Evolutionary conservation across 305 asterid species (phyloP).

Genomic region (Galium porrigens): DNA sequence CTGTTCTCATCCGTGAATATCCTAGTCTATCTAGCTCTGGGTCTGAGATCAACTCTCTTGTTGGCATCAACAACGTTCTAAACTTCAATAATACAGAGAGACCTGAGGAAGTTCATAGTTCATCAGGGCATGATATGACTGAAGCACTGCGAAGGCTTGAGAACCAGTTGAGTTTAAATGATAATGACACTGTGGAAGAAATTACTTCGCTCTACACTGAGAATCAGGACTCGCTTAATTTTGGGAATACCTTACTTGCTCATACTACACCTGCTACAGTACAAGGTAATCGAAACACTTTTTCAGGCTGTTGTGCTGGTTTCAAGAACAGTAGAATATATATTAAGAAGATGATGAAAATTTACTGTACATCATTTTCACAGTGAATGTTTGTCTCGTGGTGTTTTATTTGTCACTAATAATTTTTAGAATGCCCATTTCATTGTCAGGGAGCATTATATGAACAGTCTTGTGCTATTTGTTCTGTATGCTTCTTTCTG

Average conservation of each 20-base stretch:
- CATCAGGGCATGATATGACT: constrained; percentile 39
- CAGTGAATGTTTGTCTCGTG: neutral
- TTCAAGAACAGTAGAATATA: constrained; percentile 1
- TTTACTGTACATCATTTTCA: neutral
- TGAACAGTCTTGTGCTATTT: neutral
- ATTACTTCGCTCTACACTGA: constrained; percentile 26
- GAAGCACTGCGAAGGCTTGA: constrained; percentile 55
- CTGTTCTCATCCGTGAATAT: constrained; percentile 33
- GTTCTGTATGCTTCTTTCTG: neutral
- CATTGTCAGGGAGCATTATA: neutral
- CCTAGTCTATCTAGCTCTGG: constrained; percentile 45
- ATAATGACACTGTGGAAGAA: constrained; percentile 42
- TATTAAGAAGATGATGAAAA: neutral
- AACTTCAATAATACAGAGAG: constrained; percentile 22
- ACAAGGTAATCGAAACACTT: constrained; percentile 31
- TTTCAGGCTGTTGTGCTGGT: constrained; percentile 24
- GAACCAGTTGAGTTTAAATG: constrained; percentile 71
- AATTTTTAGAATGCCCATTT: neutral
- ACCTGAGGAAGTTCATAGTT: constrained; percentile 31
- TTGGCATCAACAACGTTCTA: constrained; percentile 20
- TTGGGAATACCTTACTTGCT: constrained; percentile 27
- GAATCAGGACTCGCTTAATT: constrained; percentile 34
- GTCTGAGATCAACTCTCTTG: constrained; percentile 57
- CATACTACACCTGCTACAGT: constrained; percentile 25
- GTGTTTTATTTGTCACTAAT: neutral